A percentile compares a stretch with the other conserved stretches of the same genome.
These are phyloP conservation scores for Gossypium thurberi DNA, from an alignment of 345 rosid species.

Conservation along the genomic window DNA sequence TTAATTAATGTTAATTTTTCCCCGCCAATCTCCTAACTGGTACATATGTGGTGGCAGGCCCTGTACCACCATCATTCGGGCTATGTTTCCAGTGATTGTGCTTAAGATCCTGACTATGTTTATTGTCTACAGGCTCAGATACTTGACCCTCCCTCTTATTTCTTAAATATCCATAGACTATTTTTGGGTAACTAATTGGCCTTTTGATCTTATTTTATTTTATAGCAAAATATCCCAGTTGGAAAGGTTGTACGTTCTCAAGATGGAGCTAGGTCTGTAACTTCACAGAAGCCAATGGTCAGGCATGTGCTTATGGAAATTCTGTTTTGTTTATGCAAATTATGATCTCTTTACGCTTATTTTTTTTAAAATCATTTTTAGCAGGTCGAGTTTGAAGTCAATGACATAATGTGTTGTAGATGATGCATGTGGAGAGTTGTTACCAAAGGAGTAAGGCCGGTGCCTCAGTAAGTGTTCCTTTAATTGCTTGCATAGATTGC, in stretches of 20 bases:
- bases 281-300: constrained; percentile 46
- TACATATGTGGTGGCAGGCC: constrained; percentile 70
- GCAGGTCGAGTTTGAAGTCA: constrained; percentile 38
- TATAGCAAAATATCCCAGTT: constrained; percentile 33
- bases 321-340: constrained; percentile 19
- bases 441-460: background rate
- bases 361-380: constrained; percentile 9
- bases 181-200: constrained; percentile 17
- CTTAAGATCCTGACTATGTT: constrained; percentile 25
- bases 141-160: constrained; percentile 11
- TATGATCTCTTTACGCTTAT: constrained; percentile 28
- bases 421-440: background rate
- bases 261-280: constrained; percentile 66
- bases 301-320: constrained; percentile 54
- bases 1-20: constrained; percentile 6
- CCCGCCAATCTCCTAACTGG: constrained; percentile 34
- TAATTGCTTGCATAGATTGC: constrained; percentile 12
- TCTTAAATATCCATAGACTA: background rate
- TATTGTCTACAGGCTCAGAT: constrained; percentile 28
- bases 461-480: constrained; percentile 20
- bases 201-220: constrained; percentile 18
- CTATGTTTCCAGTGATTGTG: constrained; percentile 44
- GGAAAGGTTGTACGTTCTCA: constrained; percentile 35
- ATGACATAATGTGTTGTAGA: constrained; percentile 15
- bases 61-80: constrained; percentile 47